Evolutionary conservation across 805 yeast species (phyloP).

Genomic region (Ogataea dorogensis): DNA sequence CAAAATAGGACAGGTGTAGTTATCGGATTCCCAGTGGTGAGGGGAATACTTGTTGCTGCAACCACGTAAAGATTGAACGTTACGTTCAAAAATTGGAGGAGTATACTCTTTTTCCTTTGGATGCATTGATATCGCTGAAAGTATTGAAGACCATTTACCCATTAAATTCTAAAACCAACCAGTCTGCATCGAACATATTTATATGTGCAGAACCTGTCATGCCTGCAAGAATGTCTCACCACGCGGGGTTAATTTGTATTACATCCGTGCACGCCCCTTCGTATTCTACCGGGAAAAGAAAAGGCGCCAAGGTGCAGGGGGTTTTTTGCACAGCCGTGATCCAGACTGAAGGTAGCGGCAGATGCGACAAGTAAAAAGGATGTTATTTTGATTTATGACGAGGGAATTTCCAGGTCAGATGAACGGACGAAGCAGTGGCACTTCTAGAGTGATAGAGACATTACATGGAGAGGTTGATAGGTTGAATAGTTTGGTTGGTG

Average conservation of each 20-base stretch:
- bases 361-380: conserved; percentile 2
- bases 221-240: conserved; percentile 2
- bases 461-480: conserved; percentile 33
- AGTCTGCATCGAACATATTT: conserved; percentile 4
- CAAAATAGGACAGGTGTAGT: conserved; percentile 76
- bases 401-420: conserved; percentile 1
- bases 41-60: conserved; percentile 5
- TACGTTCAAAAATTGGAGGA: conserved; percentile 15
- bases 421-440: conserved; percentile 11
- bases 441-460: conserved; percentile 35
- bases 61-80: conserved; percentile 8
- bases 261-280: not conserved
- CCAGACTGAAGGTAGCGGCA: conserved; percentile 6
- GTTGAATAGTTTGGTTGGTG: conserved; percentile 23
- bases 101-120: not conserved
- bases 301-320: too few species aligned
- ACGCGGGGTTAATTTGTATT: conserved; percentile 12
- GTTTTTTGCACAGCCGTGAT: conserved; percentile 12
- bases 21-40: conserved; percentile 47
- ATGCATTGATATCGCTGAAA: conserved; percentile 1
- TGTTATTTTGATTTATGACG: not conserved
- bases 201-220: conserved; percentile 10
- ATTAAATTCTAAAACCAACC: not conserved
- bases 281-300: not conserved
- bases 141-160: conserved; percentile 3